Base-by-base conservation (phyloP, 225 moss, liverwort and hornwort genomes). In the Physcomitrellopsis africana region DNA sequence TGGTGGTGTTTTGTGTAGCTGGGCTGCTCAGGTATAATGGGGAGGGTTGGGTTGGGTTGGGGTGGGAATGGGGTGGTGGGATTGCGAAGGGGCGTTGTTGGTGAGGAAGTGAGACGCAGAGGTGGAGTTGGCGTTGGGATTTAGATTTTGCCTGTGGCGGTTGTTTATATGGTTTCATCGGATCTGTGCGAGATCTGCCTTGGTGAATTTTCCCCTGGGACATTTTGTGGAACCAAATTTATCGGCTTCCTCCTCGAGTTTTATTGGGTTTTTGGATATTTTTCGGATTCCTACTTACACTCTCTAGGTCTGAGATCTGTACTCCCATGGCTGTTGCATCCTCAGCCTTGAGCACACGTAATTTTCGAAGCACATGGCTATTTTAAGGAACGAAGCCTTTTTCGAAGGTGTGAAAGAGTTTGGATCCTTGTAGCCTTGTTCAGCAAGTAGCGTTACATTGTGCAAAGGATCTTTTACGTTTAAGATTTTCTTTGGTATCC, bases 241-340 rank as follows among this genome's bases (percentile, higher is more conserved):
- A 74, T 80, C 74, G 74, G 80, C 80, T 56, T 23, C 11, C 42
- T 24, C 24, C 3, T 20, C 29, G 44, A 51, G 46, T 51, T 54
- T 23, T 24, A 43, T 15, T 17, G 0, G 3, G 7, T 10, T 57
- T 47, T 46, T 37, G 32, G 32, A 37, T 37, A 4, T 7, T 37
- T 7, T 37, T 37, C 24, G 32, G 32, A 37, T 37, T 37, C 7
- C 32, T 4, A 7, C 32, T 37, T 1, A 5, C 7, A 37, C 5
- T 49, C 46, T 22, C 7, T 15, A n/a, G 42, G 43, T 53, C 60
- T 60, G 8, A 61, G 67, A 73, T 79, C 32, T 67, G 19, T 24
- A 48, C n/a, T 41, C 29, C 4, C 1, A 14, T 59, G 43, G 14
- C 20, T 16, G 37, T 51, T 10, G 48, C 13, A 48, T 37, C 32